Evolutionary conservation across 2,329 filamentous ascomycete genomes (phyloP).

Genomic region (Calonectria honghensis): DNA sequence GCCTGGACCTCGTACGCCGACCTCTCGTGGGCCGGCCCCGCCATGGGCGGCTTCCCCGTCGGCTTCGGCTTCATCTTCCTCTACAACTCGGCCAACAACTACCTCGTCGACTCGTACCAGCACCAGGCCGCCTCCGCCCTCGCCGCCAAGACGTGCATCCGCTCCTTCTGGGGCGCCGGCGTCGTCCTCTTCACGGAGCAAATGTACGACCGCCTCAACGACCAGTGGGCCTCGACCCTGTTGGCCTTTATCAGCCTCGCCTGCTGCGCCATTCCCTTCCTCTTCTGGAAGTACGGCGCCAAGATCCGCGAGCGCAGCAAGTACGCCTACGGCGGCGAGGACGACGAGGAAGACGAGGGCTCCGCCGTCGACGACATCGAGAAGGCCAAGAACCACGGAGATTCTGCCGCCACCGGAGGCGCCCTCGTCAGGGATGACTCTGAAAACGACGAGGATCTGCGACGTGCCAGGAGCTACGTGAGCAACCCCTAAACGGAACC

Average conservation of each 20-base stretch:
- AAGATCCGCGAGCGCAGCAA: slow-evolving; percentile 80
- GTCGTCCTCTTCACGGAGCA: slow-evolving; percentile 88
- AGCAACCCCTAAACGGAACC: slow-evolving; percentile 63
- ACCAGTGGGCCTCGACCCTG: slow-evolving; percentile 85
- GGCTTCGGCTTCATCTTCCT: slow-evolving; percentile 90
- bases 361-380: slow-evolving; percentile 60
- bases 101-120: slow-evolving; percentile 79
- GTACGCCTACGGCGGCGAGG: slow-evolving; percentile 82
- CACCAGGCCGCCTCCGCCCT: slow-evolving; percentile 87
- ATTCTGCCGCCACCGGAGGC: slow-evolving; percentile 44
- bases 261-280: slow-evolving; percentile 88
- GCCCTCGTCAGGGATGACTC: slow-evolving; percentile 56
- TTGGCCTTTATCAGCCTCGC: slow-evolving; percentile 84
- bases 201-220: slow-evolving; percentile 83
- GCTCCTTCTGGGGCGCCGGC: slow-evolving; percentile 86
- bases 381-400: slow-evolving; percentile 56
- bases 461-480: slow-evolving; percentile 67
- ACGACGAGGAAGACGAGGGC: slow-evolving; percentile 53
- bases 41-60: slow-evolving; percentile 81
- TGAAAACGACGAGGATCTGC: slow-evolving; percentile 62
- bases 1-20: slow-evolving; percentile 78
- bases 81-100: slow-evolving; percentile 87
- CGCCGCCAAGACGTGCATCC: slow-evolving; percentile 87
- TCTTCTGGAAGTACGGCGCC: slow-evolving; percentile 87
- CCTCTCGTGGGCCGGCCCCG: slow-evolving; percentile 82